A percentile compares a stretch with the other conserved stretches of the same genome.
These are phyloP conservation scores for Pisolithus marmoratus DNA, from an alignment of 768 basidiomycete genomes.

Conservation along the genomic window DNA sequence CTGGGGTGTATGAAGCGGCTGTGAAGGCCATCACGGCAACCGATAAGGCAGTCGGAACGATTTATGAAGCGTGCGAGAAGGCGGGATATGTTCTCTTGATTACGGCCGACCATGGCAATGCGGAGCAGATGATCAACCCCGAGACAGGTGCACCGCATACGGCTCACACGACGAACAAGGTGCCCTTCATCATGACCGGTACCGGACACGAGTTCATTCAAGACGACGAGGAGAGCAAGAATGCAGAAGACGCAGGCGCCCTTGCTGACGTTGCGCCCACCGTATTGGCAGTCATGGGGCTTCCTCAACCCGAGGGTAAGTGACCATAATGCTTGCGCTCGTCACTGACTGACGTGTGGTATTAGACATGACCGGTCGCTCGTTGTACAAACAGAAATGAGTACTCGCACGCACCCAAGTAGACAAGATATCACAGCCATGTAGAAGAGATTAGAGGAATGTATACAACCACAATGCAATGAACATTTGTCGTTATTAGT, in stretches of 20 bases:
- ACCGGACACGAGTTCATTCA: slow-evolving; percentile 48
- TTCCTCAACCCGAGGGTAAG: slow-evolving; percentile 66
- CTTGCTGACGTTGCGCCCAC: slow-evolving; percentile 92
- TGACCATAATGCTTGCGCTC: background rate
- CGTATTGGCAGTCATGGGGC: slow-evolving; percentile 69
- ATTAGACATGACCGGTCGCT: slow-evolving; percentile 1
- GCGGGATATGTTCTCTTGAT: slow-evolving; percentile 84
- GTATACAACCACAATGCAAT: background rate
- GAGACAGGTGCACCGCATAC: slow-evolving; percentile 86
- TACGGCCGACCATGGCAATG: slow-evolving; percentile 94
- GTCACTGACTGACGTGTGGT: background rate
- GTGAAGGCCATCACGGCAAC: slow-evolving; percentile 85
- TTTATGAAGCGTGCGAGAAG: slow-evolving; percentile 79
- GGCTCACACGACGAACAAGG: slow-evolving; percentile 82
- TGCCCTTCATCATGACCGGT: slow-evolving; percentile 86
- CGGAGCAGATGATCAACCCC: slow-evolving; percentile 87
- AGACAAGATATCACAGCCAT: background rate
- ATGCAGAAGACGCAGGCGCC: slow-evolving; percentile 61
- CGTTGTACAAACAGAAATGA: background rate
- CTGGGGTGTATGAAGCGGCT: slow-evolving; percentile 87
- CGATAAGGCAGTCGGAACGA: slow-evolving; percentile 82
- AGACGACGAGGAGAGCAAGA: slow-evolving; percentile 43
- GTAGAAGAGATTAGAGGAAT: background rate
- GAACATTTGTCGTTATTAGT: too few relatives aligned
- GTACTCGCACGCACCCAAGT: background rate